Conservation (phyloP, 2,329 filamentous ascomycete genomes). For the Pseudogymnoascus sp. region DNA sequence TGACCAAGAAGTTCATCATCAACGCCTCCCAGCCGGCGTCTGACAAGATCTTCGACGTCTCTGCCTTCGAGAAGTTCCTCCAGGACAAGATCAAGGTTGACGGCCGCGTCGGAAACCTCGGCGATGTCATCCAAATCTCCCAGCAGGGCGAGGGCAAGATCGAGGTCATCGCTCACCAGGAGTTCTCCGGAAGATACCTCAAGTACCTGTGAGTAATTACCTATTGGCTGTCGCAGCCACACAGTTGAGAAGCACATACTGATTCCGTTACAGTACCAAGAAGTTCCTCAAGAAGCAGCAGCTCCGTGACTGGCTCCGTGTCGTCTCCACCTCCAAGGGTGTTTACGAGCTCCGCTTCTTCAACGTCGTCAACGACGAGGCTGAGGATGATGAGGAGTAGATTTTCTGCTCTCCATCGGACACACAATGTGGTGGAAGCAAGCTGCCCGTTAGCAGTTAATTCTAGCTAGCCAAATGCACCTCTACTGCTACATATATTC, state of each 20-base stretch:
- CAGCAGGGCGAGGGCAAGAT: constrained; percentile 95
- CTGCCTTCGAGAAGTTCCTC: constrained; percentile 99
- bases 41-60: constrained; percentile 99
- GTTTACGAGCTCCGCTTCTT: constrained; percentile 99
- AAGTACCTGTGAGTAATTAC: constrained; percentile 82
- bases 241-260: constrained; percentile 20
- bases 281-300: constrained; percentile 99
- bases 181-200: constrained; percentile 97
- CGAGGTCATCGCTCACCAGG: constrained; percentile 93
- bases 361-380: constrained; percentile 99
- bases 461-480: constrained; percentile 8
- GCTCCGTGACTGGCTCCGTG: constrained; percentile 99
- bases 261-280: constrained; percentile 64
- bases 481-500: neutral
- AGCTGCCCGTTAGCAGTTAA: constrained; percentile 9
- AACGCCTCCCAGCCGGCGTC: constrained; percentile 95
- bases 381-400: constrained; percentile 98
- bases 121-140: constrained; percentile 82
- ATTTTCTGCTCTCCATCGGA: constrained; percentile 27
- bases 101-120: constrained; percentile 95
- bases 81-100: constrained; percentile 99
- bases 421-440: constrained; percentile 4
- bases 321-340: constrained; percentile 94
- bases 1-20: constrained; percentile 75
- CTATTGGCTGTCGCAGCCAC: neutral